phyloP scores from a whole-genome alignment of 208 protist genomes.

The Leishmania tarentolae region DNA sequence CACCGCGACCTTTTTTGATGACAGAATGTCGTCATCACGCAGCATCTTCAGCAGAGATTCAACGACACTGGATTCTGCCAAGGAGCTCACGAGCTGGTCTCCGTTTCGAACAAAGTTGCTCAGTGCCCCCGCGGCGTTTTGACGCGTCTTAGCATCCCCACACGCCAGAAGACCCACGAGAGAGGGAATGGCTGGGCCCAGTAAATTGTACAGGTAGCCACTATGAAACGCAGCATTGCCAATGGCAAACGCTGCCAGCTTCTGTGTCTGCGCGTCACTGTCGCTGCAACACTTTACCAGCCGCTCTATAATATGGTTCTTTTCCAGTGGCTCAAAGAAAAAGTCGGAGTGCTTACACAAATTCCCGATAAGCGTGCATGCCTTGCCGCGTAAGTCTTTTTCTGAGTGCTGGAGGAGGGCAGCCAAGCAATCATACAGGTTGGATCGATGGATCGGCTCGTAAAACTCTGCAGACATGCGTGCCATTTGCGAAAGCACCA shows the following conservation, averaged over 20 bases:
- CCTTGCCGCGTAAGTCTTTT: conserved; percentile 84
- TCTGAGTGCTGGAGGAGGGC: conserved; percentile 76
- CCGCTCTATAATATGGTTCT: conserved; percentile 63
- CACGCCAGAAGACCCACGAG: conserved; percentile 79
- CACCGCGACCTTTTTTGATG: conserved; percentile 81
- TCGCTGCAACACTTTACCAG: conserved; percentile 89
- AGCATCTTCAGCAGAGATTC: conserved; percentile 81
- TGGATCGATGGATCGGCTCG: conserved; percentile 75
- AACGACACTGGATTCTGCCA: conserved; percentile 72
- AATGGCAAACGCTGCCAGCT: conserved; percentile 95
- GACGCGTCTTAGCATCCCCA: conserved; percentile 93
- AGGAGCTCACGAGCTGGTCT: conserved; percentile 53
- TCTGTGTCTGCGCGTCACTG: conserved; percentile 86
- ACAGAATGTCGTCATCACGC: conserved; percentile 54
- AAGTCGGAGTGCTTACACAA: conserved; percentile 93
- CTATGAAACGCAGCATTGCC: conserved; percentile 96
- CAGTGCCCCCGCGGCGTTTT: conserved; percentile 94
- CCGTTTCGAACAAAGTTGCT: conserved; percentile 96
- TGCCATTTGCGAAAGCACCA: conserved; percentile 92
- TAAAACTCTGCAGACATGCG: conserved; percentile 89
- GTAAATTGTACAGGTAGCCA: conserved; percentile 78
- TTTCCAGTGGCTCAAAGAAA: conserved; percentile 89
- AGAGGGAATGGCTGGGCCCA: conserved; percentile 75
- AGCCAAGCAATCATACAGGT: conserved; percentile 73
- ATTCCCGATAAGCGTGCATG: conserved; percentile 95